Evolutionary conservation across 108 stramenopile species (phyloP).

Genomic region (Skeletonema costatum): DNA sequence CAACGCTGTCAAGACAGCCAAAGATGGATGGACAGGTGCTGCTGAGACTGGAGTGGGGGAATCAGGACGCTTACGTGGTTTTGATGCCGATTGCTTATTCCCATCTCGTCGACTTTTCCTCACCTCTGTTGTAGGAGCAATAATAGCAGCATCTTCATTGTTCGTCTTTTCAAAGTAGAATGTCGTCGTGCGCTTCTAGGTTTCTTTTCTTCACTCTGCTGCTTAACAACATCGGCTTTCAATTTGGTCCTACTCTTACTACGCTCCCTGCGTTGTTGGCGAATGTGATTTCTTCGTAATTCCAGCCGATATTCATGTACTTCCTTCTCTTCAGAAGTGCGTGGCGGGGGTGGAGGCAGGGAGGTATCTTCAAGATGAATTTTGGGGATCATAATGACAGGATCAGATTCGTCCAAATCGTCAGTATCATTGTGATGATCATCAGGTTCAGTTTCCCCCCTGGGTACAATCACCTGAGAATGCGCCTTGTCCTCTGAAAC

Average conservation of each 20-base stretch:
- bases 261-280: conserved; percentile 1
- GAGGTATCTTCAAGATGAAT: not conserved
- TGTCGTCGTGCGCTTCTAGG: not conserved
- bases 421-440: not conserved
- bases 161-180: not conserved
- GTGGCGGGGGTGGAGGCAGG: conserved; percentile 33
- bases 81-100: not conserved
- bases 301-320: conserved; percentile 22
- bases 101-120: not conserved
- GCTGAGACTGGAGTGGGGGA: not conserved
- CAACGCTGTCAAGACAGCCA: conserved; percentile 1
- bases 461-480: conserved; percentile 5
- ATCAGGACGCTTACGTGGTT: not conserved
- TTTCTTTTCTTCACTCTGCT: not conserved
- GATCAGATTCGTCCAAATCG: conserved; percentile 43
- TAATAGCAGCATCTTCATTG: not conserved
- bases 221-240: not conserved
- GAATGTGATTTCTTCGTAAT: conserved; percentile 18
- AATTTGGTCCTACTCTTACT: not conserved
- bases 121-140: not conserved
- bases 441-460: not conserved
- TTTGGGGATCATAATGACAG: conserved; percentile 29
- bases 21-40: not conserved
- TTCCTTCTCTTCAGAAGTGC: conserved; percentile 25
- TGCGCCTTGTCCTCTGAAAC: not conserved